Percentiles rank a stretch among this genome's conserved stretches.
Conservation (phyloP, 495 filamentous ascomycete genomes). For the Xylaria longipes region DNA sequence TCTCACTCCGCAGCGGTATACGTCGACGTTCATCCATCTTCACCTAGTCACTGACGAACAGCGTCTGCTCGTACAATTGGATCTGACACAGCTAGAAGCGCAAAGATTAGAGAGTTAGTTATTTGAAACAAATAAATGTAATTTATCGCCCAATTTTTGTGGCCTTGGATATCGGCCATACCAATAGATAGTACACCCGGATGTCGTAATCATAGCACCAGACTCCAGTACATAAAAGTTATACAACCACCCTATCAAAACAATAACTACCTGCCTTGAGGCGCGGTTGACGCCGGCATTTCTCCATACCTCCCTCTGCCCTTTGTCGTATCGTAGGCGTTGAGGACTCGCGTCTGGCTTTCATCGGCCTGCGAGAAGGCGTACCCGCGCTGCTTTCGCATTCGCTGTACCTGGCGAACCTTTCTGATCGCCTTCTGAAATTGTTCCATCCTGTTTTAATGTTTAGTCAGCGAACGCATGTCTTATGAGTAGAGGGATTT, state of each 20-base stretch:
- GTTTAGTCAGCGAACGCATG: slow-evolving; percentile 26
- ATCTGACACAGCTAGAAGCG: not conserved
- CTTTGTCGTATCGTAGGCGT: slow-evolving; percentile 96
- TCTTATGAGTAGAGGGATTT: not conserved
- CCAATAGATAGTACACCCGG: slow-evolving; percentile 30
- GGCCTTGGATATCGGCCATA: slow-evolving; percentile 19
- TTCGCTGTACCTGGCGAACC: slow-evolving; percentile 96
- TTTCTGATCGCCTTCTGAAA: slow-evolving; percentile 99
- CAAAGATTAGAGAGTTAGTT: not conserved
- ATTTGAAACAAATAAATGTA: slow-evolving; percentile 14
- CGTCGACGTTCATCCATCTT: not conserved
- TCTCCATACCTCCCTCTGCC: slow-evolving; percentile 93
- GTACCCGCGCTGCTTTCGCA: slow-evolving; percentile 99
- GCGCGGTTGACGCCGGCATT: slow-evolving; percentile 74
- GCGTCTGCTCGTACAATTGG: not conserved
- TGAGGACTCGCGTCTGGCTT: slow-evolving; percentile 87
- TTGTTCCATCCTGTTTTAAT: slow-evolving; percentile 83
- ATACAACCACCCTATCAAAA: slow-evolving; percentile 23
- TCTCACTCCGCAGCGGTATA: not conserved
- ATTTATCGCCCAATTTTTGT: slow-evolving; percentile 23
- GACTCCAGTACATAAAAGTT: slow-evolving; percentile 26
- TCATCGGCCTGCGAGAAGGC: slow-evolving; percentile 98
- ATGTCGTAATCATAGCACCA: slow-evolving; percentile 27
- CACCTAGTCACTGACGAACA: not conserved
- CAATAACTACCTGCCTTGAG: slow-evolving; percentile 42